phyloP scores from a whole-genome alignment of 2,329 filamentous ascomycete genomes.

The Colletotrichum sp. region DNA sequence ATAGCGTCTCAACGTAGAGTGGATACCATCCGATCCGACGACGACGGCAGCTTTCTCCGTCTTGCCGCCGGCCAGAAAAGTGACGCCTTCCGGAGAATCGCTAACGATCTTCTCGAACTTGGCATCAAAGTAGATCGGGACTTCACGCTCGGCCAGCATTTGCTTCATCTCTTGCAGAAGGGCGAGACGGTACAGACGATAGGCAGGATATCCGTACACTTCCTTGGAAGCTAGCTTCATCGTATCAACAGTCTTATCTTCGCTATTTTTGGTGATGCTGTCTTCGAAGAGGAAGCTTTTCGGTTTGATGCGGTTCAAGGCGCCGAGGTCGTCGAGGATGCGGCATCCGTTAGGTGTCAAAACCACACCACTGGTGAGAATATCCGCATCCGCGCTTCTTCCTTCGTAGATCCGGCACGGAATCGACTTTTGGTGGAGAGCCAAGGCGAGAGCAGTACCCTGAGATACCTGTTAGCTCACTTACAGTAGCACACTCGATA shows the following conservation, averaged over 20 bases:
- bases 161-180: not conserved
- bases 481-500: not conserved
- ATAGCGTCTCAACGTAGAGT: not conserved
- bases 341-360: not conserved
- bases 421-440: not conserved
- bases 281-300: not conserved
- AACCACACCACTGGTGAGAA: not conserved
- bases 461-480: not conserved
- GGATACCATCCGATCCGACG: not conserved
- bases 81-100: not conserved
- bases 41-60: not conserved
- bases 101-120: not conserved
- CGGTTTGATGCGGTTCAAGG: not conserved
- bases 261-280: not conserved
- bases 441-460: not conserved
- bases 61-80: not conserved
- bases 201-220: not conserved
- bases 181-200: not conserved
- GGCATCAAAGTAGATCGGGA: not conserved
- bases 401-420: not conserved
- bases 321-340: not conserved
- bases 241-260: not conserved
- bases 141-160: not conserved
- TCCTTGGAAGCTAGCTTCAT: not conserved
- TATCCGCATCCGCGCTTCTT: not conserved